Conservation (phyloP, 768 basidiomycete species). For the Lactarius psammicola region DNA sequence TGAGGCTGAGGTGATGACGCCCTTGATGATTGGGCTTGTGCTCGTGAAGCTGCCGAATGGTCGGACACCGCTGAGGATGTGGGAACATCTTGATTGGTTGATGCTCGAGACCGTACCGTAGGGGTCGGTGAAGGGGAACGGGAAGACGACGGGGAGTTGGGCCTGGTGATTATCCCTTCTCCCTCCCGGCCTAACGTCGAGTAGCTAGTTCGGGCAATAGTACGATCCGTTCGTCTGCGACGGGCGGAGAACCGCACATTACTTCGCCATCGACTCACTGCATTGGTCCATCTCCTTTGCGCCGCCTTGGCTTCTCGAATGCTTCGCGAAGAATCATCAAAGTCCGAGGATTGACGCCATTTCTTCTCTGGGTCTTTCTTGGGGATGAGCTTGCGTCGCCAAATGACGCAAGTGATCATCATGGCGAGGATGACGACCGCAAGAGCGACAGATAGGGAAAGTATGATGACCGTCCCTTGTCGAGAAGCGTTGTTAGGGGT, state of each 20-base stretch:
- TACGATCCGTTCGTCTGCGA: slow-evolving; percentile 45
- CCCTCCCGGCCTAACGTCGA: slow-evolving; percentile 1
- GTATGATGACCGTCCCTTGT: slow-evolving; percentile 32
- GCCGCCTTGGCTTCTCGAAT: slow-evolving; percentile 46
- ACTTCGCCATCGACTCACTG: slow-evolving; percentile 67
- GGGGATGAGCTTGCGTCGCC: slow-evolving; percentile 47
- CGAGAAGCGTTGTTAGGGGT: not conserved
- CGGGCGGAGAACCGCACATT: slow-evolving; percentile 61
- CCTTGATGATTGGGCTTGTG: not conserved
- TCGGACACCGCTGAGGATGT: slow-evolving; percentile 5
- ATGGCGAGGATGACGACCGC: slow-evolving; percentile 59
- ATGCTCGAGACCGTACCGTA: not conserved
- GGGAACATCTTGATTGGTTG: not conserved
- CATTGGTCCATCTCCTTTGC: slow-evolving; percentile 62
- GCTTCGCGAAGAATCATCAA: slow-evolving; percentile 34
- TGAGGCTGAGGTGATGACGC: not conserved
- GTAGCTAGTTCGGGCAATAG: not conserved
- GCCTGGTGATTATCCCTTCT: not conserved
- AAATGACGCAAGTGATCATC: slow-evolving; percentile 61
- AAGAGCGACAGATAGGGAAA: slow-evolving; percentile 61
- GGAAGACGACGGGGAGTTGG: not conserved
- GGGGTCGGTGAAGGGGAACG: slow-evolving; percentile 17
- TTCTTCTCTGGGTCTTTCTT: slow-evolving; percentile 55
- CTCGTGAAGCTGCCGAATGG: not conserved
- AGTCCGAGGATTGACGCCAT: slow-evolving; percentile 35